Conservation (phyloP, 805 yeast genomes). For the Nakazawaea populi region DNA sequence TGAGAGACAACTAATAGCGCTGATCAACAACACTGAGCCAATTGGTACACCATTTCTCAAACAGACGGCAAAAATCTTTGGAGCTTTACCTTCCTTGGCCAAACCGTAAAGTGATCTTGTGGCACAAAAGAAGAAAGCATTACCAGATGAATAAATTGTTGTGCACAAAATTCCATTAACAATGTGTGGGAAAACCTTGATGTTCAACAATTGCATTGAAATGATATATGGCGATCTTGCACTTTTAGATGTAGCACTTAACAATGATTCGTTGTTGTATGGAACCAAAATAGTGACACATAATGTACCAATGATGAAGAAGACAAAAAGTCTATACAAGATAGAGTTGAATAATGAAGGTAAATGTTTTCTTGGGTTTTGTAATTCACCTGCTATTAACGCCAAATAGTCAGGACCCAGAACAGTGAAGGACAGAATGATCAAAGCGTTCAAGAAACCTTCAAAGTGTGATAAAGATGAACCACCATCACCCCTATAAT, state of each 20-base stretch:
- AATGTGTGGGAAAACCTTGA: constrained; percentile 62
- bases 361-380: constrained; percentile 38
- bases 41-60: constrained; percentile 72
- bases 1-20: constrained; percentile 61
- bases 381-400: constrained; percentile 40
- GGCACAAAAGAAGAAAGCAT: constrained; percentile 70
- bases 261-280: constrained; percentile 32
- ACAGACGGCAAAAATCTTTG: constrained; percentile 55
- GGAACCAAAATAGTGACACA: constrained; percentile 40
- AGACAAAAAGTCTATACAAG: constrained; percentile 34
- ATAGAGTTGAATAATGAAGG: constrained; percentile 41
- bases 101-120: constrained; percentile 62
- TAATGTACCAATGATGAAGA: constrained; percentile 42
- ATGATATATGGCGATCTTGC: constrained; percentile 72
- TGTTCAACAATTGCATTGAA: constrained; percentile 64
- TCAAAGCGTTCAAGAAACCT: constrained; percentile 59
- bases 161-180: constrained; percentile 71
- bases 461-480: constrained; percentile 52
- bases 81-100: constrained; percentile 69
- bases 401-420: constrained; percentile 51
- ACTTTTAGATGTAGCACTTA: constrained; percentile 30
- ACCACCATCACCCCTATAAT: constrained; percentile 29
- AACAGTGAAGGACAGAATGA: constrained; percentile 65
- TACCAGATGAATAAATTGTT: constrained; percentile 78
- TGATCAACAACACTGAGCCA: constrained; percentile 44